Base-by-base conservation (phyloP, 768 basidiomycete genomes). In the Pluteus cervinus region DNA sequence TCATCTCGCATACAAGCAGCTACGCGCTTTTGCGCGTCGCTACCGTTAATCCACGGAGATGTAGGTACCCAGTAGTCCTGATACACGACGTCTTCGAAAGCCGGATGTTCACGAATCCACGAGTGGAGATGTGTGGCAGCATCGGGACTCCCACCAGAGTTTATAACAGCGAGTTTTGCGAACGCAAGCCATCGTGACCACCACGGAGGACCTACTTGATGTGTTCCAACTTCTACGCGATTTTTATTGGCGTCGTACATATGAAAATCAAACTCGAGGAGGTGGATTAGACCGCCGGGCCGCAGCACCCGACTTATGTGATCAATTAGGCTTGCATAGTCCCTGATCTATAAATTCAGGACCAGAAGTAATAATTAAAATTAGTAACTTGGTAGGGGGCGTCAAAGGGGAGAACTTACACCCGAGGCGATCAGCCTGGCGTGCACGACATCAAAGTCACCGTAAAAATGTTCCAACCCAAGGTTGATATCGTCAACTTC, bases 401-500 rank as follows among this genome's bases (percentile, higher is more conserved):
- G 10, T 28, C 23, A 39, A 33, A 4, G 6, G 24, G 45, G 12
- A n/a, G 28, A 24, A 63, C 82, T 53, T 50, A 86, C 86, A 24
- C 86, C 86, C 16, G 82, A 76, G 3, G 79, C 70, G 40, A 88
- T 71, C 25, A 87, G 70, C 16, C 80, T 76, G 22, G 75, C 73
- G 50, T 87, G 85, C 0, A 82, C 81, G 11, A 81, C 79, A 49
- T 88, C 72, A 60, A 87, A 88, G 42, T 79, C 72, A 7, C 79
- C 79, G 50, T 81, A 85, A 54, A 79, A 87, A 59, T 89, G 86
- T 47, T 87, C 83, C 16, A 89, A 62, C 3, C 86, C 86, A 12
- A 87, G 73, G 58, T 89, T 89, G 53, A 88, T 78, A 53, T 89
- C 86, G 53, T 88, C 86, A 6, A 87, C 73, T 56, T 89, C 86